Evolutionary conservation across 1,284 basidiomycete genomes (phyloP), one percentile per base, ranked within the genome.

Genomic region (Cystobasidium pallidum): DNA sequence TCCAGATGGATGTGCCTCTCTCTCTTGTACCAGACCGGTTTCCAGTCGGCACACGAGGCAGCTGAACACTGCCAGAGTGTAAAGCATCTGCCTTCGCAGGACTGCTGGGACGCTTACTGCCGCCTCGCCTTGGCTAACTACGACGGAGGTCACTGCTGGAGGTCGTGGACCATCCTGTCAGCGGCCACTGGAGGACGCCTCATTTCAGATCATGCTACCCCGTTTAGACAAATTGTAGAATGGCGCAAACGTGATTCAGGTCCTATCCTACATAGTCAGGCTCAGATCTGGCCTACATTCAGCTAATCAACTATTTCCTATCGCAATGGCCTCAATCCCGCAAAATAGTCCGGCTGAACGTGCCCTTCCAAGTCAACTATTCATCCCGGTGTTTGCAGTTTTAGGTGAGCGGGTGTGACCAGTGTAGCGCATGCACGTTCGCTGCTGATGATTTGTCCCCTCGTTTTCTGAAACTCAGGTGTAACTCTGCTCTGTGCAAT

Each of bases 301-400:
- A 3, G 3, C 43, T 45, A 8, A 15, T 45, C 11, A 11, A 45
- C 43, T 45, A 13, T 39, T 6, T 13, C 43, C n/a, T 3, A 45
- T 3, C 4, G 11, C 43, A 17, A 45, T 45, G 43, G 19, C 43
- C 43, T 19, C 43, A 45, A 45, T 45, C 11, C 43, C 4, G 43
- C 43, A 36, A 30, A 21, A 26, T 30, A n/a, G 24, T 21, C 13
- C 47, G 10, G 15, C 2, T 24, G 17, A 26, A 41, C 26, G 28
- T 41, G 30, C 51, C 15, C 58, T 61, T 10, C 39, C 67, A 24
- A 52, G 17, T 17, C 57, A 62, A 11, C 61, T 62, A 24, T 70
- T 70, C 45, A 70, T 70, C 26, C 67, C 67, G 4, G 47, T 70
- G 11, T 70, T 70, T 26, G 67, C 39, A 11, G 28, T 70, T 21